Evolutionary conservation across 2,329 filamentous ascomycete species (phyloP).

Genomic region (Curvularia verruculosa): DNA sequence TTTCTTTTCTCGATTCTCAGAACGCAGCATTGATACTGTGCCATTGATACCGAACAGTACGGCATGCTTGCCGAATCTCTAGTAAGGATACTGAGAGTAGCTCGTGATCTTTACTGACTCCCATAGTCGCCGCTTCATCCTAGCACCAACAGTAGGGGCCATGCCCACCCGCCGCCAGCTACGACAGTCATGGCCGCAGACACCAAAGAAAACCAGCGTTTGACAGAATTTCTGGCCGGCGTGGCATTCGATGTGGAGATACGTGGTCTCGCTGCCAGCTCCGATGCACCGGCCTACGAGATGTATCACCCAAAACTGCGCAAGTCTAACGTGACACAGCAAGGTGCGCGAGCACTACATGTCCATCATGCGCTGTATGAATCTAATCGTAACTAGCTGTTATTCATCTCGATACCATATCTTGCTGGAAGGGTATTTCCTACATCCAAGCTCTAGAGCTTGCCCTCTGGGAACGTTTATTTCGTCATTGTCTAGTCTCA

Average conservation of each 20-base stretch:
- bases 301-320: slow-evolving; percentile 36
- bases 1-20: neutral
- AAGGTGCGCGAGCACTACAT: slow-evolving; percentile 12
- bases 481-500: slow-evolving; percentile 29
- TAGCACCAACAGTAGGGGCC: neutral
- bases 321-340: slow-evolving; percentile 20
- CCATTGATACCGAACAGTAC: slow-evolving; percentile 1
- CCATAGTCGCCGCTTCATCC: slow-evolving; percentile 10
- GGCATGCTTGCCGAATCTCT: slow-evolving; percentile 7
- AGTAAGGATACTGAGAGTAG: slow-evolving; percentile 1
- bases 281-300: slow-evolving; percentile 13
- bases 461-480: slow-evolving; percentile 38
- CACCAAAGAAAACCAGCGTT: neutral
- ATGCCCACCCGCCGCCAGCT: slow-evolving; percentile 27
- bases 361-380: neutral
- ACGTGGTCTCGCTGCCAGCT: slow-evolving; percentile 20
- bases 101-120: neutral
- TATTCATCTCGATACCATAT: slow-evolving; percentile 43
- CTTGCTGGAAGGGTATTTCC: slow-evolving; percentile 46
- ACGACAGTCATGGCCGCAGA: neutral
- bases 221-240: slow-evolving; percentile 15
- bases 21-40: slow-evolving; percentile 12
- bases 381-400: slow-evolving; percentile 16
- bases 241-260: slow-evolving; percentile 26
- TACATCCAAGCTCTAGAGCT: slow-evolving; percentile 38